A percentile compares a stretch with the other conserved stretches of the same genome.
These are phyloP conservation scores for Symbiodinium natans DNA, from an alignment of 73 alveolate species.

Conservation along the genomic window DNA sequence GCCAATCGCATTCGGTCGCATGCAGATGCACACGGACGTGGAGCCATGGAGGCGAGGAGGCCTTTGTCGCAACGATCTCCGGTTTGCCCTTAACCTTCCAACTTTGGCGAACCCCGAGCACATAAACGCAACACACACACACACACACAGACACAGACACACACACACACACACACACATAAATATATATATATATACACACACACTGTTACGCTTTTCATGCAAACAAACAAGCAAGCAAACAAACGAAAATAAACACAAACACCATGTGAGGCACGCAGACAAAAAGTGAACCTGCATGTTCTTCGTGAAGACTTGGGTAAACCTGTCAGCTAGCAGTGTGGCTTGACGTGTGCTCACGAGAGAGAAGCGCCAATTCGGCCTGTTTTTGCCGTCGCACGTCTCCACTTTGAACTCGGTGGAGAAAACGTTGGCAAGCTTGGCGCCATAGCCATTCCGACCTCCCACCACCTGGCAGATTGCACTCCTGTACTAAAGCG, in stretches of 20 bases:
- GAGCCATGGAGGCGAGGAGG: neutral
- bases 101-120: too few species aligned
- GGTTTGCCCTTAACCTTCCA: conserved; percentile 95
- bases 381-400: conserved; percentile 97
- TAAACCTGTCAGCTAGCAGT: conserved; percentile 67
- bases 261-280: neutral
- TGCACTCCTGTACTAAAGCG: neutral
- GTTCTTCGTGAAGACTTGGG: conserved; percentile 96
- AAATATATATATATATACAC: too few species aligned
- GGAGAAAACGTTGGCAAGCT: conserved; percentile 99
- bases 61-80: conserved; percentile 94
- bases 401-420: conserved; percentile 98
- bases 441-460: conserved; percentile 99
- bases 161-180: too few species aligned
- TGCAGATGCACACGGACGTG: too few species aligned
- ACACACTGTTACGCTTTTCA: too few species aligned
- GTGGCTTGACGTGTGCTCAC: neutral
- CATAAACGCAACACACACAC: too few species aligned
- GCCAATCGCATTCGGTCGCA: neutral
- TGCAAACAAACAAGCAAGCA: too few species aligned
- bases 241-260: neutral
- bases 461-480: conserved; percentile 96
- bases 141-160: too few species aligned
- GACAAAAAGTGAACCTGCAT: conserved; percentile 87
- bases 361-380: neutral